phyloP scores from a whole-genome alignment of 305 asterid genomes.

The Striga hermonthica region DNA sequence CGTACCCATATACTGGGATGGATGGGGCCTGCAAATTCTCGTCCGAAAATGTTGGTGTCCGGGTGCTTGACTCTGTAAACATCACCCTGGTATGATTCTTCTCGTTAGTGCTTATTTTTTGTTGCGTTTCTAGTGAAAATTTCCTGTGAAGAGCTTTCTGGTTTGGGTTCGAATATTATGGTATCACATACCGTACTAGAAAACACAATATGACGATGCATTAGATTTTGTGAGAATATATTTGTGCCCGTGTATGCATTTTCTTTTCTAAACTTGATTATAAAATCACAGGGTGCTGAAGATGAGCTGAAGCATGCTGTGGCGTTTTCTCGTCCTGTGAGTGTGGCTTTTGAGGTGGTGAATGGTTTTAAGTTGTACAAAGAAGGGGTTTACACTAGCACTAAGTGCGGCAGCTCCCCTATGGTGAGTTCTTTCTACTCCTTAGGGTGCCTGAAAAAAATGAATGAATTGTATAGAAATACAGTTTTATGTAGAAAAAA shows the following conservation, averaged over 20 bases:
- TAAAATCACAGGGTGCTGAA: slow-evolving; percentile 71
- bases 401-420: slow-evolving; percentile 62
- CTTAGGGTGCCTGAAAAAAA: slow-evolving; percentile 2
- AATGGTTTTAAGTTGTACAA: slow-evolving; percentile 52
- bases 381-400: slow-evolving; percentile 74
- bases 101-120: background rate
- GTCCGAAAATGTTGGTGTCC: slow-evolving; percentile 58
- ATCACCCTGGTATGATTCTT: slow-evolving; percentile 71
- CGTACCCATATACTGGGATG: slow-evolving; percentile 79
- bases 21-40: slow-evolving; percentile 69
- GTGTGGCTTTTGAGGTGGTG: slow-evolving; percentile 89
- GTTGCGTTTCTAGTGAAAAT: no score
- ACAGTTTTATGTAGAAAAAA: background rate
- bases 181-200: no score
- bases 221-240: no score
- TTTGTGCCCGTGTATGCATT: no score
- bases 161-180: no score
- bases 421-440: slow-evolving; percentile 48
- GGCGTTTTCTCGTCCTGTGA: slow-evolving; percentile 76
- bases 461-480: background rate
- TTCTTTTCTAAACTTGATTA: slow-evolving; percentile 21
- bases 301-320: slow-evolving; percentile 88
- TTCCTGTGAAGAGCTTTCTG: no score
- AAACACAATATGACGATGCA: no score
- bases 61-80: slow-evolving; percentile 72